Evolutionary conservation across 768 basidiomycete species (phyloP), one percentile per base, ranked within the genome.

Genomic region (Tylopilus vinaceipallidus): DNA sequence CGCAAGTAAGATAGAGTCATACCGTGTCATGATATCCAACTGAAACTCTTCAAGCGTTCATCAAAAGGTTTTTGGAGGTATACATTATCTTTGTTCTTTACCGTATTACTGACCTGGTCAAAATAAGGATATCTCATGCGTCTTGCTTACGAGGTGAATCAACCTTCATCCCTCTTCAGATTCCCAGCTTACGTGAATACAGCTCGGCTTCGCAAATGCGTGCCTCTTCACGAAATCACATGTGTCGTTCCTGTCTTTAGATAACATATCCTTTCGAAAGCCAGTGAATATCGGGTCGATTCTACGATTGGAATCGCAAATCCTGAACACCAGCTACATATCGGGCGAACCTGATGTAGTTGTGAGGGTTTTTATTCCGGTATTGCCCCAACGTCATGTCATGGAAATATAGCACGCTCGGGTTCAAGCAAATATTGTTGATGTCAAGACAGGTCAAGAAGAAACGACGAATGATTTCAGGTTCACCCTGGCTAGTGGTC

Each of bases 221-320:
- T 78, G 76, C 37, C 67, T 90, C 47, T 88, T 90, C 67, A 84
- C 84, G 4, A 76, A 78, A 6, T 78, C 81, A 3, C 77, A 74
- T 11, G 76, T 91, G 42, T 77, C 78, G 3, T 92, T 92, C 69
- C 73, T 88, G 24, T 86, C 88, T 4, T 76, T 91, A 14, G 89
- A 92, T 59, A 81, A 82, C 27, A 91, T 92, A 62, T 81, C 82
- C 2, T 92, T 94, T 70, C 75, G 78, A 38, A 78, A 81, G 24
- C 89, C 91, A 0, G 90, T 94, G 0, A 86, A 89, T 2, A 91
- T 92, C 38, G 91, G 90, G 6, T 88, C 85, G 0, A 86, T 91
- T 42, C 77, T 93, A 13, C 79, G 84, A 3, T 74, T 93, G 32
- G 80, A 80, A 1, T 87, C 87, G 1, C 77, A 82, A 55, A 78